Percentiles rank a stretch among this genome's conserved stretches.
Conservation (phyloP, 192 early-diverging fungal species). For the Coemansia sp. region DNA sequence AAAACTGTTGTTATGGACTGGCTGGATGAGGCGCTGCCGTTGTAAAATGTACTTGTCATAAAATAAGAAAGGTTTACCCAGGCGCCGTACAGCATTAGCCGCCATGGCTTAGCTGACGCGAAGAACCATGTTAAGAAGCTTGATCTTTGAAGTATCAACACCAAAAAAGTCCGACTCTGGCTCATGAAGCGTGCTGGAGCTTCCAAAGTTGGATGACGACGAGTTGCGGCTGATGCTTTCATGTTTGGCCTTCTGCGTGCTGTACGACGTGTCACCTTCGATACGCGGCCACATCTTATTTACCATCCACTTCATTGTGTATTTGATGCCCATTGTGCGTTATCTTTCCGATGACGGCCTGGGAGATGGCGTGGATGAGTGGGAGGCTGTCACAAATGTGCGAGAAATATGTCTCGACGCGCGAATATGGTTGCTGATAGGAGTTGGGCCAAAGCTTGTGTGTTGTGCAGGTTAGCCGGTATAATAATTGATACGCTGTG, state of each 20-base stretch:
- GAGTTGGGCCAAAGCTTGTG: not conserved
- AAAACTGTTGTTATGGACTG: not conserved
- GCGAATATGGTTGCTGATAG: not conserved
- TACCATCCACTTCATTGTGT: conserved; percentile 55
- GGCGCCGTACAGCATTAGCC: conserved; percentile 10
- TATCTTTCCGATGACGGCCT: not conserved
- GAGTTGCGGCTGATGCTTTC: conserved; percentile 42
- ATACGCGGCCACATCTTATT: conserved; percentile 56
- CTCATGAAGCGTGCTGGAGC: conserved; percentile 35
- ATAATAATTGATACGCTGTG: not conserved
- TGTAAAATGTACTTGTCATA: conserved; percentile 7
- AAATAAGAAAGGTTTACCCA: conserved; percentile 13
- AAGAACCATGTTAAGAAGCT: conserved; percentile 51
- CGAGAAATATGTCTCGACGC: not conserved
- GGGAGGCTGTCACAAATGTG: not conserved
- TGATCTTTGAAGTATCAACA: conserved; percentile 41
- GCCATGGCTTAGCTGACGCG: conserved; percentile 36
- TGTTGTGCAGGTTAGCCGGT: not conserved
- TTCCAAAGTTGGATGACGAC: conserved; percentile 36
- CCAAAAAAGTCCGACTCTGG: conserved; percentile 41
- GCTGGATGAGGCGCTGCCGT: not conserved
- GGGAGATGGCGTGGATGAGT: not conserved
- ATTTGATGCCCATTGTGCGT: conserved; percentile 44
- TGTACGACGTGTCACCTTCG: conserved; percentile 37
- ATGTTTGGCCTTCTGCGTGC: conserved; percentile 34